Percentiles rank a stretch among this genome's conserved stretches.
phyloP scores from a whole-genome alignment of 371 early-diverging fungal species.

The Actinomortierella wolfii region DNA sequence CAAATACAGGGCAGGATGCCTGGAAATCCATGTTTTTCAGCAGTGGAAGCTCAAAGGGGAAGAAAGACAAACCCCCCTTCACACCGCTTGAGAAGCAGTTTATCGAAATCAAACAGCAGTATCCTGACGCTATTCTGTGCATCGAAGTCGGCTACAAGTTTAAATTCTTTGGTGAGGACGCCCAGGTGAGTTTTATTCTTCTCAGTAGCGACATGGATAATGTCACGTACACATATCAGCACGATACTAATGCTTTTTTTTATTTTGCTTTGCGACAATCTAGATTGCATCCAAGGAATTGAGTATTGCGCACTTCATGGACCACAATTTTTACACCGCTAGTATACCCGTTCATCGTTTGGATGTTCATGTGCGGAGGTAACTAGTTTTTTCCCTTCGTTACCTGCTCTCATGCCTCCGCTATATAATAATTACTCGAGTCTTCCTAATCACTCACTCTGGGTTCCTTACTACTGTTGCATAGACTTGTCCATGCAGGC shows the following conservation, averaged over 20 bases:
- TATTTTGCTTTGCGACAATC: not conserved
- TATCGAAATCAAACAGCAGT: constrained; percentile 67
- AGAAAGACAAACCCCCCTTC: constrained; percentile 49
- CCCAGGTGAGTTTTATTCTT: constrained; percentile 56
- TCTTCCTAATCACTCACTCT: too few relatives aligned
- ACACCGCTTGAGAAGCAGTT: constrained; percentile 86
- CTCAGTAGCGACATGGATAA: too few relatives aligned
- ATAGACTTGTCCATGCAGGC: constrained; percentile 77
- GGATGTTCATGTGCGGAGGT: constrained; percentile 76
- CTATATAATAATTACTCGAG: too few relatives aligned
- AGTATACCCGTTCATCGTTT: constrained; percentile 82
- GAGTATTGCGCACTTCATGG: constrained; percentile 76
- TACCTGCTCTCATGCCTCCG: too few relatives aligned
- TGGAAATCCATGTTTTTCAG: not conserved
- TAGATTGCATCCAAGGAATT: constrained; percentile 72
- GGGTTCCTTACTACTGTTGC: too few relatives aligned
- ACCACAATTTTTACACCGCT: constrained; percentile 80
- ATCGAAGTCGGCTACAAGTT: constrained; percentile 93
- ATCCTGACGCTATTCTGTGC: constrained; percentile 74
- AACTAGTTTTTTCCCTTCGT: constrained; percentile 4
- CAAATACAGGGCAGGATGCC: not conserved
- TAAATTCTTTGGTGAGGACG: constrained; percentile 82
- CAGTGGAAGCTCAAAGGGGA: constrained; percentile 15
- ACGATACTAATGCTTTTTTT: too few relatives aligned
- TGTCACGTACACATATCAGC: too few relatives aligned